Base-by-base conservation (phyloP, 2,329 filamentous ascomycete species). In the Colletotrichum zoysiae region DNA sequence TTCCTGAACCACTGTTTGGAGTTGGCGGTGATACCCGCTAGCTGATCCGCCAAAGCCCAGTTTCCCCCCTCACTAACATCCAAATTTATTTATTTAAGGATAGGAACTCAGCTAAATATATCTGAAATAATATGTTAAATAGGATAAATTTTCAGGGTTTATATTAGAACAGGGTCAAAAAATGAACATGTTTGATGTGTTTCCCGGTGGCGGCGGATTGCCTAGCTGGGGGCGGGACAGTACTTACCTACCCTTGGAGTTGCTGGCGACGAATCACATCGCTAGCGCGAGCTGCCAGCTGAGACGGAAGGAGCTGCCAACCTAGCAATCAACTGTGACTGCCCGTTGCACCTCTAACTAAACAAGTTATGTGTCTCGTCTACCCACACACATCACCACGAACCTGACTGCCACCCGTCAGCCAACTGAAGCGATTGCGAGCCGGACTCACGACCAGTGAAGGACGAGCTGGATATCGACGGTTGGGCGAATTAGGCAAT, bases 261-360 rank as follows among this genome's bases (percentile, higher is more conserved):
- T 46, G 33, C 18, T 60, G 53, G 65, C 33, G 35, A 57, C 70
- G 60, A 71, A 71, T 71, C 65, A 69, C 46, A 69, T 69, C 48
- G 59, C 59, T 71, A 71, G 69, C 69, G 69, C 69, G 65, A 71
- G 69, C 59, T 71, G 69, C 46, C 65, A 71, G 53, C 53, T 51
- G 51, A 59, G 51, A 71, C 68, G 68, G 51, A 55, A 69, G 59
- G 69, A 71, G 69, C 65, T 71, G 70, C 70, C 59, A 71, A 71
- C 70, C 70, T 71, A 59, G 65, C 69, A 65, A 69, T 69, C 44
- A 71, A 70, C 40, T 59, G 69, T 62, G 51, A 58, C 61, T 67
- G 44, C 30, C 30, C 44, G 59, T 65, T 50, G 55, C 59, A 63
- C 60, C 65, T 71, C 59, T 60, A 26, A 38, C 53, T 60, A 38